Base-by-base conservation (phyloP, 2,329 filamentous ascomycete genomes). In the Colletotrichum sidae region DNA sequence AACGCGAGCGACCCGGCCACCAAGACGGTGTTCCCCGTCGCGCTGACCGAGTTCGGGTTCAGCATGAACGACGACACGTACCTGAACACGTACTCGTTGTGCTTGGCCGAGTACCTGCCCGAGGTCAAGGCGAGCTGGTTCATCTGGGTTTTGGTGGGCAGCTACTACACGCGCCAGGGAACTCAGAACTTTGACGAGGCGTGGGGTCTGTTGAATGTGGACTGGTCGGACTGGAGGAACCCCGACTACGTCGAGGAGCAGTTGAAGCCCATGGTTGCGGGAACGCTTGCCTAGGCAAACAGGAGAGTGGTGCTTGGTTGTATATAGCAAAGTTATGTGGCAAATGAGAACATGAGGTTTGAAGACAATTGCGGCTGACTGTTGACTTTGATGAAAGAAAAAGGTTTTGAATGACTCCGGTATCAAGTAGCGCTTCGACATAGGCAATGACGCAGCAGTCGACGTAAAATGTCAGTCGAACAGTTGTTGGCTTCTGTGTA, bases 91-190 rank as follows among this genome's bases (percentile, higher is more conserved):
- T 89, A 89, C 71, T 77, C 84, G 3, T 79, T 77, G 11, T 88
- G 86, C 67, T 72, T 88, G 67, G 78, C 80, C 6, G 74, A 75
- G 12, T 87, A 81, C 70, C 72, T 89, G 54, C 80, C 81, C 0
- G 72, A 76, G 44, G 75, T 81, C 69, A 79, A 84, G 74, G 80
- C 81, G 0, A 82, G 86, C 11, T 87, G 86, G 86, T 81, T 85
- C 73, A 79, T 85, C 75, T 89, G 86, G 84, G 87, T 87, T 39
- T 59, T 90, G 12, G 79, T 80, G 0, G 86, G 86, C 1, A 86
- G 84, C 70, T 89, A 89, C 70, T 89, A 89, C 69, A 80, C 84
- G 60, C 76, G 86, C 1, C 71, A 75, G 6, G 86, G 86, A 0
- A 78, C 60, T 0, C 84, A 86, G 71, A 85, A 88, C 70, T 82